Percentiles rank a stretch among this genome's conserved stretches.
These are phyloP conservation scores for Xylaria grammica DNA, from an alignment of 495 filamentous ascomycete genomes.

Conservation along the genomic window DNA sequence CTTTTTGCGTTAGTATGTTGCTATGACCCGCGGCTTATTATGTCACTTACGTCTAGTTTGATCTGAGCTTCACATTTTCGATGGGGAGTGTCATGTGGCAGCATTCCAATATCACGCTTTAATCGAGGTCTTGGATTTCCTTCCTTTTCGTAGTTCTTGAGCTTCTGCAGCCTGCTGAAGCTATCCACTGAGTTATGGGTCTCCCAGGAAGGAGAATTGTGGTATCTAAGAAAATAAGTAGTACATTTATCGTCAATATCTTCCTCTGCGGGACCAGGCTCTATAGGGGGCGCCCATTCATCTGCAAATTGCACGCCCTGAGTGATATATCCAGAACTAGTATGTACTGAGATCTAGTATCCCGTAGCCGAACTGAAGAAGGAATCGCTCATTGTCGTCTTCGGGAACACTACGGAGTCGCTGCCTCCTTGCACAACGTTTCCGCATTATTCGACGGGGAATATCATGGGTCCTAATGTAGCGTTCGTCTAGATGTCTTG, in stretches of 20 bases:
- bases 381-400: neutral
- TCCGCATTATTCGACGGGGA: neutral
- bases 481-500: neutral
- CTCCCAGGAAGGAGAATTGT: too few relatives aligned
- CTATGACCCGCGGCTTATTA: neutral
- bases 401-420: neutral
- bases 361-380: neutral
- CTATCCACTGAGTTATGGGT: too few relatives aligned
- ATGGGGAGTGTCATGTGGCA: neutral
- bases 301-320: constrained; percentile 1
- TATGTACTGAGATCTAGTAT: neutral
- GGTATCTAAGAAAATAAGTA: neutral
- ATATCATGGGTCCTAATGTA: neutral
- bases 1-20: neutral
- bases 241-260: too few relatives aligned
- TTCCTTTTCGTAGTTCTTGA: too few relatives aligned
- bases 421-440: neutral
- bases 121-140: too few relatives aligned
- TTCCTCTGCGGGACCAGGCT: too few relatives aligned
- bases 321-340: neutral
- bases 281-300: too few relatives aligned
- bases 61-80: neutral
- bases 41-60: neutral
- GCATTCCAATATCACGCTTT: too few relatives aligned
- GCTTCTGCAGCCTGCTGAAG: too few relatives aligned